A percentile compares a stretch with the other conserved stretches of the same genome.
phyloP scores from a whole-genome alignment of 2,329 filamentous ascomycete genomes.

The Scedosporium apiospermum region DNA sequence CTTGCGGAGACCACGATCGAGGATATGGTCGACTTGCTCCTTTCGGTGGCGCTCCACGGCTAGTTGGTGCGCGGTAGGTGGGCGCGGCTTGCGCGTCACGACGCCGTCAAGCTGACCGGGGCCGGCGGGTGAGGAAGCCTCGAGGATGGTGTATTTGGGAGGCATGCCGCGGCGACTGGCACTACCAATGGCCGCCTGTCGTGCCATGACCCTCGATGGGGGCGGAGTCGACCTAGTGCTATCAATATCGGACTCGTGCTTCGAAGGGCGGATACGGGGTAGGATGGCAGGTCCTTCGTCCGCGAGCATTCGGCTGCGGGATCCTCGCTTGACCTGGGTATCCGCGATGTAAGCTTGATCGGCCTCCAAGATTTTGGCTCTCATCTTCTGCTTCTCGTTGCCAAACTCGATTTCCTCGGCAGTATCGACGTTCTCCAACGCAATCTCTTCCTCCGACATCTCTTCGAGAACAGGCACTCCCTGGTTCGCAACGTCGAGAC shows the following conservation, averaged over 20 bases:
- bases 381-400: conserved; percentile 61
- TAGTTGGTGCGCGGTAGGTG: conserved; percentile 72
- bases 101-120: conserved; percentile 41
- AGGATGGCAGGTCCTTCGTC: conserved; percentile 50
- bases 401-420: conserved; percentile 62
- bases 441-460: conserved; percentile 57
- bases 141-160: conserved; percentile 51
- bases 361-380: conserved; percentile 64
- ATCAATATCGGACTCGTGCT: conserved; percentile 43
- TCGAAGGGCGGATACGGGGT: conserved; percentile 53
- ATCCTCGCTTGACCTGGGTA: conserved; percentile 47
- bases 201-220: conserved; percentile 8
- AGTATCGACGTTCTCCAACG: conserved; percentile 65
- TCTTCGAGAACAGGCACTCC: conserved; percentile 58
- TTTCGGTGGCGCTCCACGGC: conserved; percentile 71
- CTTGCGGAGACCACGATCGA: conserved; percentile 62
- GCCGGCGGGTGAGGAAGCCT: conserved; percentile 50
- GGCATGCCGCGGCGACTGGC: conserved; percentile 32
- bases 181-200: conserved; percentile 9
- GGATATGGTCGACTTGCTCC: conserved; percentile 71
- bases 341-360: conserved; percentile 62
- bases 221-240: conserved; percentile 32
- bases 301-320: conserved; percentile 28
- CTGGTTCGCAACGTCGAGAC: conserved; percentile 54
- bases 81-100: conserved; percentile 56